phyloP scores from a whole-genome alignment of 129 eudicot genomes.

The Arctium lappa region DNA sequence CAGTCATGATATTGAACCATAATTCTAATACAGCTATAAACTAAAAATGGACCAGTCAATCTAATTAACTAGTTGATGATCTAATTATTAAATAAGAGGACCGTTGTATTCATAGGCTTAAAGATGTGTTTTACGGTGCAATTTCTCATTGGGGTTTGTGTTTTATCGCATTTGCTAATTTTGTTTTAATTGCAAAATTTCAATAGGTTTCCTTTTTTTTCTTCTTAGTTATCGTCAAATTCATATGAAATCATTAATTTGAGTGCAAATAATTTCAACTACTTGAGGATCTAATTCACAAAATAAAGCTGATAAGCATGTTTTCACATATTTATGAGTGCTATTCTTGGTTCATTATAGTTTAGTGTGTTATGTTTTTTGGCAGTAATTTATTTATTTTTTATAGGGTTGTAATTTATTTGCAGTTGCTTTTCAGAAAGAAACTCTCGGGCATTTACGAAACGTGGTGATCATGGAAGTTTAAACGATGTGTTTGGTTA shows the following conservation, averaged over 20 bases:
- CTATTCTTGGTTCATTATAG: neutral
- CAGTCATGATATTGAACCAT: neutral
- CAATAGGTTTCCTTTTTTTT: neutral
- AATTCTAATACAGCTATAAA: neutral
- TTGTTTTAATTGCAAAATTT: neutral
- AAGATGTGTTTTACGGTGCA: neutral
- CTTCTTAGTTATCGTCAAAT: neutral
- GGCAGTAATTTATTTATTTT: neutral
- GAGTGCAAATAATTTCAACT: neutral
- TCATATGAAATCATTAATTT: neutral
- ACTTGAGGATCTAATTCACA: neutral
- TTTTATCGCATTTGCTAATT: neutral
- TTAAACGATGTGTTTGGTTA: too few species aligned
- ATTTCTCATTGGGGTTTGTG: neutral
- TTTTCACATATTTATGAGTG: neutral
- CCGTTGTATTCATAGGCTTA: neutral
- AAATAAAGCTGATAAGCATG: too few species aligned
- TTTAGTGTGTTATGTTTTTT: too few species aligned
- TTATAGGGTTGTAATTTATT: neutral
- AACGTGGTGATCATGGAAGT: neutral
- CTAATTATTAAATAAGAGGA: neutral
- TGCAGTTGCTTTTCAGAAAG: neutral
- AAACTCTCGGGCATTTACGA: neutral
- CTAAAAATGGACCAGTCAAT: neutral
- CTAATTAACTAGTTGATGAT: neutral